Base-by-base conservation (phyloP, 257 asterid genomes). In the Gentiana macrophylla region DNA sequence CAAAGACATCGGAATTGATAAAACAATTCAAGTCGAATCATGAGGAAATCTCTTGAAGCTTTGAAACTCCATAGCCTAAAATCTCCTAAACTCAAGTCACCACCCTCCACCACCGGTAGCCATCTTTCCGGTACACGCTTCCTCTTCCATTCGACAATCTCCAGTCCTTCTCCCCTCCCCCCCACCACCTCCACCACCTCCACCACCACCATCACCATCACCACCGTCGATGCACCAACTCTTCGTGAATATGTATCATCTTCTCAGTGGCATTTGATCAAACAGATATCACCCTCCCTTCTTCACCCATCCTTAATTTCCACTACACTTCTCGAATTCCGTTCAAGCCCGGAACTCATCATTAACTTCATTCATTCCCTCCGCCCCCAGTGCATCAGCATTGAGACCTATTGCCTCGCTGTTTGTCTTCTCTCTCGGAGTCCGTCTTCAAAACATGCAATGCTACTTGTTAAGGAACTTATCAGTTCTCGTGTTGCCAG, bases 231-330 rank as follows among this genome's bases (percentile, higher is more conserved):
- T 7, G 37, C 68, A 0, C 56, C 57, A 0, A 6, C 11, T 3
- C 67, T 79, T 0, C 53, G 4, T 41, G 64, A 58, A 5, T 61
- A 61, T 32, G 55, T 71, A 35, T 58, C 52, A 53, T 61, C 74
- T 64, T 80, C 86, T 74, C 70, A 80, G 69, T 80, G 86, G 88
- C 82, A 76, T 43, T 83, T 67, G 52, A 70, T 83, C 86, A 72
- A 80, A 83, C 88, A 72, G 6, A 13, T 72, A 24, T 52, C 77
- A 0, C 65, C 77, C 11, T 46, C 63, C 57, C 60, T 76, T 47
- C 8, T 7, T 41, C n/a, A n/a, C n/a, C 72, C 79, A n/a, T 15
- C 65, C 46, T 60, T 72, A 34, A 60, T 80, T 53, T 69, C 73
- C 34, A 45, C 69, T 55, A 57, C 80, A n/a, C 75, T 80, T 36